Evolutionary conservation across 495 filamentous ascomycete species (phyloP), one percentile per base, ranked within the genome.

Genomic region (Aspergillus egyptiacus): DNA sequence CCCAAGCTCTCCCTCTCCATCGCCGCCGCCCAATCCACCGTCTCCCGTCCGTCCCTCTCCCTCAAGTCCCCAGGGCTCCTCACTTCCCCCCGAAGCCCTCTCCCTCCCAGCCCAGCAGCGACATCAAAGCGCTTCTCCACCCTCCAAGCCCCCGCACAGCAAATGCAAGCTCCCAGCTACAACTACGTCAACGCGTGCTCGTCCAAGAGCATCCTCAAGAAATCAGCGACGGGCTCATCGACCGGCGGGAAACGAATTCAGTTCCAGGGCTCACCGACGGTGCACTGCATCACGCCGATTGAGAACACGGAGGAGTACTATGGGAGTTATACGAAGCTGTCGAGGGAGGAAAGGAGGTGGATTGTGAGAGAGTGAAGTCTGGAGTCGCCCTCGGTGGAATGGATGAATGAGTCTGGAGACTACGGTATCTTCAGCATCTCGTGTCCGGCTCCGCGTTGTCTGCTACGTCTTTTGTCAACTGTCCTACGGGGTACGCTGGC

Each of bases 151-250:
- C 6, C 40, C 69, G 22, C 72, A 71, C 49, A 58, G 28, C 28
- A 31, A 31, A 31, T 31, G 28, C 28, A 31, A 6, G 28, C n/a
- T 10, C 69, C 72, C 10, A 55, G 57, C 27, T 72, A 70, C 51
- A 53, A 55, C n/a, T 77, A 77, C 57, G 61, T 54, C 47, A 75
- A 77, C 53, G 62, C 71, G 6, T 69, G 73, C 54, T 67, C 67
- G 0, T 63, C 70, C 27, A 77, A 75, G 65, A 73, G 74, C 57
- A 76, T 77, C 47, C 72, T 77, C 49, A 76, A 76, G 65, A 76
- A 75, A 51, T 62, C 63, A 4, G 4, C 14, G 0, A 13, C 40
- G 6, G 27, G n/a, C 14, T 24, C 28, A 4, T 24, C 54, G 22
- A 7, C 40, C 20, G 55, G 46, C 13, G 46, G 54, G 31, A 44